Percentiles rank a stretch among this genome's conserved stretches.
Evolutionary conservation across 371 early-diverging fungal species (phyloP).

Genomic region (Zychaea mexicana): DNA sequence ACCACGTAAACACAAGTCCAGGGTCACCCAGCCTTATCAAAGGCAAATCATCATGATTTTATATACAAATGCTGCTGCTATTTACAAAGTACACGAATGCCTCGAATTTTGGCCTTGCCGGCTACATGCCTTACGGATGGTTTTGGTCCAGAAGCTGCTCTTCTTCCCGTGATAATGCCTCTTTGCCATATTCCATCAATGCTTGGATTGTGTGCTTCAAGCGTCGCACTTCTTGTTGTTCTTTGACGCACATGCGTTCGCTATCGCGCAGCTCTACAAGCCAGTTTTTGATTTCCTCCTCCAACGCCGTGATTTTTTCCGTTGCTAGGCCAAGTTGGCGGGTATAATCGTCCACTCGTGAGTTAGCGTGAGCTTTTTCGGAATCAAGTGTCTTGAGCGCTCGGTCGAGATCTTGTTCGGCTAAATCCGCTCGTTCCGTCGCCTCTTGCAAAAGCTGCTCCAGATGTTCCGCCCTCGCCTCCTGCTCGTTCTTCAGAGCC

Average conservation of each 20-base stretch:
- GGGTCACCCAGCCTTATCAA: too few relatives aligned
- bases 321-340: neutral
- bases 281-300: constrained; percentile 10
- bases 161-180: neutral
- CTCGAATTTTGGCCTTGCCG: too few relatives aligned
- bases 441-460: neutral
- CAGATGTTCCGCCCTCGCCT: neutral
- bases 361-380: neutral
- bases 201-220: neutral
- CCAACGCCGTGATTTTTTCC: neutral
- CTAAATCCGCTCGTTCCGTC: neutral
- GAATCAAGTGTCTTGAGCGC: neutral
- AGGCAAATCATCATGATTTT: too few relatives aligned
- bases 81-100: too few relatives aligned
- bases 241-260: neutral
- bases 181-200: neutral
- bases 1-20: too few relatives aligned
- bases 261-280: neutral
- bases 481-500: neutral
- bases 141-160: neutral
- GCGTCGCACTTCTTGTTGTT: neutral
- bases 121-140: too few relatives aligned
- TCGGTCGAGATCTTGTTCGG: neutral
- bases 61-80: too few relatives aligned
- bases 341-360: neutral